A percentile compares a stretch with the other conserved stretches of the same genome.
phyloP scores from a whole-genome alignment of 352 stramenopile genomes.

The Halophytophthora polymorphica region DNA sequence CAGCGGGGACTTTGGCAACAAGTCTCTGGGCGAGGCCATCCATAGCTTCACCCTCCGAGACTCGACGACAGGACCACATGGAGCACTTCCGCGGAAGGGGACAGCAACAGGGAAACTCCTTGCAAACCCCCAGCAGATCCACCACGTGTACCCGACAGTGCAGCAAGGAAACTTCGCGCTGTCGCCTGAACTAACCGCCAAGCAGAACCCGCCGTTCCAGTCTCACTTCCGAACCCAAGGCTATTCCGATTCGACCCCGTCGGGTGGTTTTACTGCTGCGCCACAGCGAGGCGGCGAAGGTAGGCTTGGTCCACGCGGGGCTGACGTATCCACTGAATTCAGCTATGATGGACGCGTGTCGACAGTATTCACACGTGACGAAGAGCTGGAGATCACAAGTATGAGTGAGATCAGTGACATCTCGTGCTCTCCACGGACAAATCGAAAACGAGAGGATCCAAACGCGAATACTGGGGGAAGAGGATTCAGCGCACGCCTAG shows the following conservation, averaged over 20 bases:
- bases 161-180: slow-evolving; percentile 10
- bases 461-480: slow-evolving; percentile 15
- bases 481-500: slow-evolving; percentile 1
- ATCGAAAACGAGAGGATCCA: not conserved
- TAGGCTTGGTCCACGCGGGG: slow-evolving; percentile 4
- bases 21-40: slow-evolving; percentile 59
- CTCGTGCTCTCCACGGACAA: slow-evolving; percentile 6
- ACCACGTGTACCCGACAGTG: slow-evolving; percentile 14
- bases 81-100: not conserved
- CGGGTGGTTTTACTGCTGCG: not conserved
- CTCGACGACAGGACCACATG: not conserved
- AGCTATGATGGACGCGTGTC: slow-evolving; percentile 19
- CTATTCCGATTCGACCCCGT: not conserved
- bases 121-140: slow-evolving; percentile 13
- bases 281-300: not conserved
- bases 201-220: slow-evolving; percentile 8
- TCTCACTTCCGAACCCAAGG: slow-evolving; percentile 1
- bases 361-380: slow-evolving; percentile 14
- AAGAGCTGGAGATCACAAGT: slow-evolving; percentile 26
- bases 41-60: slow-evolving; percentile 47
- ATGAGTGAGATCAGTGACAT: slow-evolving; percentile 24
- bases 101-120: not conserved
- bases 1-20: slow-evolving; percentile 64
- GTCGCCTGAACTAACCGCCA: slow-evolving; percentile 8
- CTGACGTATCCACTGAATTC: slow-evolving; percentile 14